Evolutionary conservation across 1,284 basidiomycete species (phyloP).

Genomic region (Neolentinus lepideus): DNA sequence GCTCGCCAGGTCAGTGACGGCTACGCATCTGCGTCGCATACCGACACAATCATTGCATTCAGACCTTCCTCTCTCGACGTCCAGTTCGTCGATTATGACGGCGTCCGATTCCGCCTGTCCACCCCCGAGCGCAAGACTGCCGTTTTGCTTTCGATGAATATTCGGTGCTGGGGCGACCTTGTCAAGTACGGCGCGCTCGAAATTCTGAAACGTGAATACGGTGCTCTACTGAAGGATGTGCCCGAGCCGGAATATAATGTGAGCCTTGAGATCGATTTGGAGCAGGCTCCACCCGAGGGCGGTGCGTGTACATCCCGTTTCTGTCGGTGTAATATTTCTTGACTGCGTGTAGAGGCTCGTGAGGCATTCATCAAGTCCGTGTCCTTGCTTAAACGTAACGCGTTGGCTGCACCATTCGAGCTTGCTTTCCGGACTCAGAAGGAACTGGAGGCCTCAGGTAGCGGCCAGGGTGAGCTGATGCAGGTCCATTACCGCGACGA

Average conservation of each 20-base stretch:
- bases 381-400: constrained; percentile 89
- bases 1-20: constrained; percentile 64
- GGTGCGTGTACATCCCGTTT: constrained; percentile 49
- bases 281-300: constrained; percentile 70
- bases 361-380: constrained; percentile 78
- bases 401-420: constrained; percentile 94
- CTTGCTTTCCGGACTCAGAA: constrained; percentile 86
- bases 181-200: constrained; percentile 83
- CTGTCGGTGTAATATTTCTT: not conserved
- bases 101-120: constrained; percentile 90
- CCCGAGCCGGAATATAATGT: constrained; percentile 87
- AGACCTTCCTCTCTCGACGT: constrained; percentile 91
- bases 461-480: constrained; percentile 80
- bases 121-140: constrained; percentile 81
- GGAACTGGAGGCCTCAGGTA: constrained; percentile 64
- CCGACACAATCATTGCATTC: constrained; percentile 8
- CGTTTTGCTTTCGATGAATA: constrained; percentile 90
- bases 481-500: constrained; percentile 92
- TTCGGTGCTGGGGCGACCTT: constrained; percentile 95
- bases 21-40: constrained; percentile 3
- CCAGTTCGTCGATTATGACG: constrained; percentile 96
- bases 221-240: constrained; percentile 53
- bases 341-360: constrained; percentile 54
- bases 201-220: constrained; percentile 82
- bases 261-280: constrained; percentile 83